Evolutionary conservation across 2,329 filamentous ascomycete species (phyloP).

Genomic region (Chalara sp.): DNA sequence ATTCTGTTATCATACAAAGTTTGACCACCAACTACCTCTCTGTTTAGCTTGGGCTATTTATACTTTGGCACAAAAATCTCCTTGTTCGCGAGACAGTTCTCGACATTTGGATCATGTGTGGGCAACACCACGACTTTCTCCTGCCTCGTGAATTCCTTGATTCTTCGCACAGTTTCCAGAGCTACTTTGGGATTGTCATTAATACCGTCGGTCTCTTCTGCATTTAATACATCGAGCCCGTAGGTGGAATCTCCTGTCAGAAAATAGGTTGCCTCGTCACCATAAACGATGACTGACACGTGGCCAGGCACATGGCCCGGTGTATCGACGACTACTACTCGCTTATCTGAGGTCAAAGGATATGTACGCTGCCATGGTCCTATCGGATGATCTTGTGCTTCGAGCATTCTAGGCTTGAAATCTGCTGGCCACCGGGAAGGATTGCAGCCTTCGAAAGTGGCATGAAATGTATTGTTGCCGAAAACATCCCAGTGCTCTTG

Average conservation of each 20-base stretch:
- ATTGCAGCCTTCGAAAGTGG: slow-evolving; percentile 23
- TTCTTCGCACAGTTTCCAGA: slow-evolving; percentile 24
- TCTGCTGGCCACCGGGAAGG: slow-evolving; percentile 27
- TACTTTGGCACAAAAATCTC: no score
- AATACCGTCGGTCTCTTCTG: slow-evolving; percentile 27
- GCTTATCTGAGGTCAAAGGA: slow-evolving; percentile 25
- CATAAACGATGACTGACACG: slow-evolving; percentile 23
- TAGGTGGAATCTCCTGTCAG: slow-evolving; percentile 29
- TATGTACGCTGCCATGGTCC: slow-evolving; percentile 26
- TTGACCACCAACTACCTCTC: no score
- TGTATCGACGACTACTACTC: slow-evolving; percentile 26
- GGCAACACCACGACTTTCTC: slow-evolving; percentile 22
- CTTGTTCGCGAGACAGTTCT: no score
- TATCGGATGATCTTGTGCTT: slow-evolving; percentile 17
- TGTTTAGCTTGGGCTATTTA: no score
- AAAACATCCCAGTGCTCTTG: slow-evolving; percentile 28
- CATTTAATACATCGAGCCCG: slow-evolving; percentile 23
- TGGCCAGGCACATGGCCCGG: slow-evolving; percentile 30
- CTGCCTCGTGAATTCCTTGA: slow-evolving; percentile 26
- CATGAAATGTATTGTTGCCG: slow-evolving; percentile 19
- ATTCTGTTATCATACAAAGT: no score
- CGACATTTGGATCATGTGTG: slow-evolving; percentile 26
- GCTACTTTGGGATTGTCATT: slow-evolving; percentile 25
- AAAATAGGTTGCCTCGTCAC: slow-evolving; percentile 20
- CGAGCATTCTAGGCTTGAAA: slow-evolving; percentile 25